A percentile compares a stretch with the other conserved stretches of the same genome.
phyloP scores from a whole-genome alignment of 208 protist species.

The Acanthamoeba lenticulata region DNA sequence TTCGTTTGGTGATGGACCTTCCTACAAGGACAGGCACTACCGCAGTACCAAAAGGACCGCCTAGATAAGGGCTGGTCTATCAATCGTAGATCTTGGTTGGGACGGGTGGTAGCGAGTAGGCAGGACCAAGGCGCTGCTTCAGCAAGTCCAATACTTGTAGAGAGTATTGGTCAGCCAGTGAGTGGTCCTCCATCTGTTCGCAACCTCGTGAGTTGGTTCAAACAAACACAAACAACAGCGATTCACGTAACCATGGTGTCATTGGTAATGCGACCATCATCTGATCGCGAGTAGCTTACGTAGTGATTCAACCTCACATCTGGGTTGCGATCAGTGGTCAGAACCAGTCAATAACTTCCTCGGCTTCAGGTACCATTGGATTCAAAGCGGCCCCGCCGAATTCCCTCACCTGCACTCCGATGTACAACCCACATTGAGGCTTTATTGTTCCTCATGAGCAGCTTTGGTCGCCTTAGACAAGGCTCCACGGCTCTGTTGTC shows the following conservation, averaged over 20 bases:
- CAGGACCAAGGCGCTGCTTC: not conserved
- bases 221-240: not conserved
- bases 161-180: not conserved
- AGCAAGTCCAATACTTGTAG: not conserved
- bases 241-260: not conserved
- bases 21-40: no score
- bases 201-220: not conserved
- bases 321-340: not conserved
- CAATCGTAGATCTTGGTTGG: no score
- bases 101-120: not conserved
- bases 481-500: not conserved
- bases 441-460: not conserved
- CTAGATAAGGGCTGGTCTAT: no score
- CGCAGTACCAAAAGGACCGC: no score
- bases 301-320: not conserved
- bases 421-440: no score
- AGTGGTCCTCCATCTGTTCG: not conserved
- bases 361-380: not conserved
- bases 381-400: not conserved
- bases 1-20: no score
- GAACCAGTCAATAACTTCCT: not conserved
- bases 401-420: not conserved
- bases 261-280: not conserved
- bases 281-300: not conserved
- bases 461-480: not conserved